phyloP scores from a whole-genome alignment of 768 basidiomycete species.

The Termitomyces sp. region DNA sequence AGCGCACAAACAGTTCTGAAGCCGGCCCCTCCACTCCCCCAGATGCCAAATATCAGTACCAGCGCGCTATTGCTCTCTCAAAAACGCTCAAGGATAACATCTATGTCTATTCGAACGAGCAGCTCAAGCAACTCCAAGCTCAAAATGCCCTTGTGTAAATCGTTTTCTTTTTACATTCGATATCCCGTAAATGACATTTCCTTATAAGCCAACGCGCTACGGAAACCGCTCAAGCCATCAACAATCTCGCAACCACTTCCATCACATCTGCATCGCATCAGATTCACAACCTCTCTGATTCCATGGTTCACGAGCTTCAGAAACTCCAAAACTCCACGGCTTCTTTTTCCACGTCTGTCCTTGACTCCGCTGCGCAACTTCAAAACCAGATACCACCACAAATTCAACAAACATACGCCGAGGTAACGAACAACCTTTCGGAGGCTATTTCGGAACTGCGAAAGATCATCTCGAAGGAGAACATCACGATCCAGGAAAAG shows the following conservation, averaged over 20 bases:
- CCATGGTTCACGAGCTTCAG: constrained; percentile 61
- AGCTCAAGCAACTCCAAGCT: constrained; percentile 61
- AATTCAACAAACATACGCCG: constrained; percentile 52
- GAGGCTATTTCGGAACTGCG: constrained; percentile 49
- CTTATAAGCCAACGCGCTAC: constrained; percentile 57
- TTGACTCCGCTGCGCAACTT: constrained; percentile 30
- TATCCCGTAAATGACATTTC: neutral
- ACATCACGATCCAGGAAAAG: constrained; percentile 60
- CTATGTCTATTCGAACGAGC: constrained; percentile 61
- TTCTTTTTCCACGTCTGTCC: constrained; percentile 39
- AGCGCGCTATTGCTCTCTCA: constrained; percentile 65
- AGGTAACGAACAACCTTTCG: constrained; percentile 38
- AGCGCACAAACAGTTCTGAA: constrained; percentile 40
- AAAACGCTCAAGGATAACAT: constrained; percentile 58
- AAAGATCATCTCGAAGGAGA: constrained; percentile 43
- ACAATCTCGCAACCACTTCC: constrained; percentile 51
- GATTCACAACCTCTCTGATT: constrained; percentile 56
- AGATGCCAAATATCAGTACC: constrained; percentile 69
- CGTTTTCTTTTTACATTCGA: no score
- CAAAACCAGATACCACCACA: constrained; percentile 49
- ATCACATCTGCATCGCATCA: constrained; percentile 47
- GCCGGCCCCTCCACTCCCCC: constrained; percentile 38
- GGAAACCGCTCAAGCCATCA: constrained; percentile 60
- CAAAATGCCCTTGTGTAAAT: constrained; percentile 64
- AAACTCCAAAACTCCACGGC: constrained; percentile 58